Conservation (phyloP, 2,329 filamentous ascomycete species). For the Aspergillus brunneoviolaceus region DNA sequence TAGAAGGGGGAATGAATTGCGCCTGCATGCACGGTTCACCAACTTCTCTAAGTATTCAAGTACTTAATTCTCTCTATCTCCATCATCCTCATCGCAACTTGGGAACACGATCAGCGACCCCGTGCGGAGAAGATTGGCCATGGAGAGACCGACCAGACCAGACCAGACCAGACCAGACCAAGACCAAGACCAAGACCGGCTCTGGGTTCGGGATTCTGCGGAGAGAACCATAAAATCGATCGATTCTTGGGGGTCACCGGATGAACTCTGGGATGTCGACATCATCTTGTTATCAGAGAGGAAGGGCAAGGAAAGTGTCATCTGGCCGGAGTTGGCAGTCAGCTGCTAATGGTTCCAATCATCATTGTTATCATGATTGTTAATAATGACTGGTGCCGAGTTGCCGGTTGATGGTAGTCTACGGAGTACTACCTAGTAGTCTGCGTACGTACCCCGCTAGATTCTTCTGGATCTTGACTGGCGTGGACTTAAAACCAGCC, state of each 20-base stretch:
- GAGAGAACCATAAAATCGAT: not conserved
- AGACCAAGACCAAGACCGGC: too few relatives aligned
- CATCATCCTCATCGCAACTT: not conserved
- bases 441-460: slow-evolving; percentile 15
- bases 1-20: not conserved
- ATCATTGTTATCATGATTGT: too few relatives aligned
- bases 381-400: not conserved
- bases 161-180: too few relatives aligned
- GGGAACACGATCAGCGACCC: not conserved
- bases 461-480: slow-evolving; percentile 21
- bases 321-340: not conserved
- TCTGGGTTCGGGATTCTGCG: slow-evolving; percentile 10
- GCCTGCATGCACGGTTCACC: not conserved
- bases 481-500: slow-evolving; percentile 10
- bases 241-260: not conserved
- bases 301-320: not conserved
- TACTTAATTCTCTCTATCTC: not conserved
- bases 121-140: slow-evolving; percentile 9
- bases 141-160: not conserved
- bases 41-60: not conserved
- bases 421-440: too few relatives aligned
- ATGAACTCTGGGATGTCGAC: not conserved
- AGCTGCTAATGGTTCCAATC: not conserved
- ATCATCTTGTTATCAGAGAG: not conserved
- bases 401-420: not conserved